These are phyloP conservation scores for Coprinopsis sp. DNA, from an alignment of 768 basidiomycete genomes.

Conservation along the genomic window DNA sequence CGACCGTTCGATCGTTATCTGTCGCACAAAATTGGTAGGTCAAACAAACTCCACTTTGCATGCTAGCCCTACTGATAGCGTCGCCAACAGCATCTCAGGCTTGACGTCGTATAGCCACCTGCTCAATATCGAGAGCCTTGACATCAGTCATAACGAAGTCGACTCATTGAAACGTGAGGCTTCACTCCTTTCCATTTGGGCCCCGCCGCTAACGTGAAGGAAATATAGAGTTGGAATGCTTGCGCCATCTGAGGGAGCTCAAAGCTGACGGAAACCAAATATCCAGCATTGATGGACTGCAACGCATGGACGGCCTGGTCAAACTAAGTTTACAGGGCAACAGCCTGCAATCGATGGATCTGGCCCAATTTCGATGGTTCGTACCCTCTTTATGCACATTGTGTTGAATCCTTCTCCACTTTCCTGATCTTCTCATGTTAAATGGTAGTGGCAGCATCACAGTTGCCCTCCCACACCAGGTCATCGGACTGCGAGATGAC, in stretches of 20 bases:
- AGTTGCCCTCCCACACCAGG: slow-evolving; percentile 12
- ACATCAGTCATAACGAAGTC: slow-evolving; percentile 86
- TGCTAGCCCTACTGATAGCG: slow-evolving; percentile 1
- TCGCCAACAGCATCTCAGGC: slow-evolving; percentile 60
- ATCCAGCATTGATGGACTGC: slow-evolving; percentile 65
- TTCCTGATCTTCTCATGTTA: slow-evolving; percentile 14
- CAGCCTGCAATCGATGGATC: slow-evolving; percentile 55
- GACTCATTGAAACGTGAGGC: slow-evolving; percentile 82
- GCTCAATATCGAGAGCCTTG: slow-evolving; percentile 78
- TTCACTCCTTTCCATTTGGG: slow-evolving; percentile 12
- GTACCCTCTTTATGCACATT: slow-evolving; percentile 23
- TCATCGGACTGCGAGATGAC: not conserved
- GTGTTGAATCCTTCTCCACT: slow-evolving; percentile 1
- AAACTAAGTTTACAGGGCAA: slow-evolving; percentile 83
- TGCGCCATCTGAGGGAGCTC: slow-evolving; percentile 83
- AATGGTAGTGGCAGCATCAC: slow-evolving; percentile 11
- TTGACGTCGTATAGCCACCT: slow-evolving; percentile 88
- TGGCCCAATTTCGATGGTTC: slow-evolving; percentile 64
- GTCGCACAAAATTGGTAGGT: slow-evolving; percentile 71
- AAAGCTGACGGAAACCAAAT: slow-evolving; percentile 87
- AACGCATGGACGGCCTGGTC: slow-evolving; percentile 73
- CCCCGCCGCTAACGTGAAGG: slow-evolving; percentile 8
- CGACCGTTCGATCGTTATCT: slow-evolving; percentile 69
- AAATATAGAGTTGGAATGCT: slow-evolving; percentile 69
- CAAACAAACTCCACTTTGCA: not conserved